Base-by-base conservation (phyloP, 2,329 filamentous ascomycete species). In the Emergomyces orientalis region DNA sequence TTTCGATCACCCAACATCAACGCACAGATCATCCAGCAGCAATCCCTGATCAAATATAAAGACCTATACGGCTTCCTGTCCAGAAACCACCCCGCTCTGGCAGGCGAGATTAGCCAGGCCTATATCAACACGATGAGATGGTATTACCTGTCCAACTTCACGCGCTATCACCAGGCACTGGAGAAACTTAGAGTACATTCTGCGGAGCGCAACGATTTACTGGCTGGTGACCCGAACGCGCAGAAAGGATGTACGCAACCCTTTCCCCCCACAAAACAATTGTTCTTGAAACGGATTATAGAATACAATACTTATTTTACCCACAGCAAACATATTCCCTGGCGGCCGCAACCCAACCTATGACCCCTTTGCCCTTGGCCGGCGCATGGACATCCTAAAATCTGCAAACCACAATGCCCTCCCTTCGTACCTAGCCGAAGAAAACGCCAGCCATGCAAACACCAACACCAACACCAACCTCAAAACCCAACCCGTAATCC, bases 41-140 rank as follows among this genome's bases (percentile, higher is more conserved):
- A 96, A 72, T 89, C 88, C 64, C 91, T 99, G 69, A 79, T 97
- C 58, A 88, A 85, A 69, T 96, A 91, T 78, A 96, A 90, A 73
- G 91, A 96, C 41, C 79, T 97, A 0, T 99, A 88, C 75, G 82
- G 85, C 6, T 99, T 97, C 71, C 81, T 99, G 39, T 86, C 90
- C 64, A 87, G 85, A 68, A 88, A 93, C 67, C 91, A 97, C 70
- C 80, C 88, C 0, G 82, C 85, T n/a, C 84, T 99, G 6, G 91
- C 90, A 9, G 88, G 92, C 61, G 90, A 99, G 75, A 96, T 99
- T 67, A 87, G 87, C 9, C 88, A 91, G 73, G 94, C 95, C 3
- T 99, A 99, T 71, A 88, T 95, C 78, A 96, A 97, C 74, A 99
- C 95, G 0, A 99, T 99, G 91, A 86, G 91, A 61, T 99, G 94